These are phyloP conservation scores for Xanthoceras sorbifolium DNA, from an alignment of 345 rosid species.

Conservation along the genomic window DNA sequence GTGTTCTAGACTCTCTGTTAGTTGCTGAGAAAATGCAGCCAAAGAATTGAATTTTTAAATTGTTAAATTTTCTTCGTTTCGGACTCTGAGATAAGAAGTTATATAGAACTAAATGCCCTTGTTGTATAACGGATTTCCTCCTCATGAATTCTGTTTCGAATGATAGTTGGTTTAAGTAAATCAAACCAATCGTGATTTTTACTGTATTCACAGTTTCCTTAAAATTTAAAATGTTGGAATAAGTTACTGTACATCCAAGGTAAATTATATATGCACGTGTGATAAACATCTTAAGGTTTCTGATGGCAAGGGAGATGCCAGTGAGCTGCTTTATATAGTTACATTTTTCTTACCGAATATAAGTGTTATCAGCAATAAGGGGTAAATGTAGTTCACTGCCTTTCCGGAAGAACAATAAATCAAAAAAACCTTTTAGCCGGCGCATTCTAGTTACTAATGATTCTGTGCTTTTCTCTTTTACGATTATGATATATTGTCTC, in stretches of 20 bases:
- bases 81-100: neutral
- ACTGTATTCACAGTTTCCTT: too few relatives aligned
- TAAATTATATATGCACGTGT: too few relatives aligned
- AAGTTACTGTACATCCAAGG: too few relatives aligned
- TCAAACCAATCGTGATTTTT: too few relatives aligned
- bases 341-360: neutral
- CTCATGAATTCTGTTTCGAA: too few relatives aligned
- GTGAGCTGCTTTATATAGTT: neutral
- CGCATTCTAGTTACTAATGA: neutral
- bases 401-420: neutral
- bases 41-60: neutral
- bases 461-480: neutral
- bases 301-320: neutral
- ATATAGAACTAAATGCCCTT: too few relatives aligned
- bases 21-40: neutral
- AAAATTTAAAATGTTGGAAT: too few relatives aligned
- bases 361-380: neutral
- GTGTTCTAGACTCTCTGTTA: constrained; percentile 21
- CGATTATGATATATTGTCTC: neutral
- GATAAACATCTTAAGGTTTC: neutral
- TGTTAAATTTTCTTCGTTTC: neutral
- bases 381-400: neutral
- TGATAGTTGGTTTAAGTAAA: too few relatives aligned
- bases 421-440: neutral
- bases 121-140: too few relatives aligned